Conservation (phyloP, 768 basidiomycete genomes). For the Xerocomellus chrysenteron region DNA sequence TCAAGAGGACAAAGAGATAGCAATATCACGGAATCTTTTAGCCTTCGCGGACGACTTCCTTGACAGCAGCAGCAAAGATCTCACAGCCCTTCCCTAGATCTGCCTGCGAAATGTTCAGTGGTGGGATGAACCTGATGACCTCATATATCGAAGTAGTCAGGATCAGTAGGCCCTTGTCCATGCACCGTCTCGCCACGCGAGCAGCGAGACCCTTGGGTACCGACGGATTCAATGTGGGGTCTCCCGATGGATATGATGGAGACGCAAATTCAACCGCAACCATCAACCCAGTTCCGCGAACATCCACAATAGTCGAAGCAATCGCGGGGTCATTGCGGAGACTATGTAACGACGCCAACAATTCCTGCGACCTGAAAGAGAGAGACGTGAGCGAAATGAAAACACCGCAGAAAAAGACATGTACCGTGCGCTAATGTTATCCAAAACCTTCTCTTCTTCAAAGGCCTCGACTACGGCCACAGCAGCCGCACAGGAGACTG, state of each 20-base stretch:
- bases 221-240: constrained; percentile 38
- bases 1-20: no score
- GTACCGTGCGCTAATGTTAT: constrained; percentile 74
- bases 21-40: background rate
- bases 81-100: constrained; percentile 69
- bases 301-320: constrained; percentile 67
- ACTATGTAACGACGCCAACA: constrained; percentile 58
- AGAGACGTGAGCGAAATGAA: background rate
- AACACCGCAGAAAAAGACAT: constrained; percentile 8
- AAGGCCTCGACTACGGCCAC: constrained; percentile 78
- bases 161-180: constrained; percentile 83
- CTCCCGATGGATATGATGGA: constrained; percentile 53
- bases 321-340: constrained; percentile 56
- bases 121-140: constrained; percentile 89
- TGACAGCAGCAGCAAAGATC: constrained; percentile 69
- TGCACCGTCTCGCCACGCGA: constrained; percentile 73
- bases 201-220: constrained; percentile 58
- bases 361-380: constrained; percentile 60
- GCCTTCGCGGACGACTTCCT: constrained; percentile 58
- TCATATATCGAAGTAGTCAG: constrained; percentile 90
- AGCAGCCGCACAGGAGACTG: constrained; percentile 89
- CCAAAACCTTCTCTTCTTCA: constrained; percentile 74
- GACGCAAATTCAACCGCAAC: constrained; percentile 77
- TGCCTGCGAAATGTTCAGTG: constrained; percentile 73
- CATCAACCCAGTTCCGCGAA: constrained; percentile 91